Conservation (phyloP, 768 basidiomycete species). For the Pholiota molesta region DNA sequence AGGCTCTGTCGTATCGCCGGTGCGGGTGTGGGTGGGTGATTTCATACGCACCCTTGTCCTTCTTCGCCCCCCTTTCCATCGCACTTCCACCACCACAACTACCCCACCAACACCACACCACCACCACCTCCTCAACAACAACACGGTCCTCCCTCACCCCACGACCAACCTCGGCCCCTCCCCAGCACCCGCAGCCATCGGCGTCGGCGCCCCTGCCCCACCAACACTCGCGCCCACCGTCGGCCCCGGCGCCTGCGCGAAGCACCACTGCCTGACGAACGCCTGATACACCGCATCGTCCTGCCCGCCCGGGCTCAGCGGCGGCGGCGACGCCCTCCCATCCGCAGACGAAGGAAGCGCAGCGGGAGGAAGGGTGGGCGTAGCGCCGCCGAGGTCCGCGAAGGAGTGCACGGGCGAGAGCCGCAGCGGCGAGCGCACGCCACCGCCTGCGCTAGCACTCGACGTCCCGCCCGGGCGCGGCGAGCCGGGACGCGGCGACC, state of each 20-base stretch:
- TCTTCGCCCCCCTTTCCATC: neutral
- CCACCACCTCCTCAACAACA: neutral
- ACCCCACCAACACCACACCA: neutral
- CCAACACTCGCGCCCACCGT: slow-evolving; percentile 15
- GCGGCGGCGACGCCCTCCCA: neutral
- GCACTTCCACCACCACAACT: neutral
- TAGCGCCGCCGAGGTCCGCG: neutral
- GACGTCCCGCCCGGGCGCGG: neutral
- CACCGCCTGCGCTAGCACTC: neutral
- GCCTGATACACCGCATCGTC: slow-evolving; percentile 53
- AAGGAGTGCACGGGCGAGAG: slow-evolving; percentile 11
- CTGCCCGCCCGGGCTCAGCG: slow-evolving; percentile 11
- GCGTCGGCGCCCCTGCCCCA: neutral
- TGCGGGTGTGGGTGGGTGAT: neutral
- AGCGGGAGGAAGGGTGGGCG: neutral
- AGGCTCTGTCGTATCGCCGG: too few relatives aligned
- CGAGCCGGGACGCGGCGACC: slow-evolving; percentile 11
- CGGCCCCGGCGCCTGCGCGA: slow-evolving; percentile 48
- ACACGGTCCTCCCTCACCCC: neutral
- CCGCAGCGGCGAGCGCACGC: slow-evolving; percentile 7
- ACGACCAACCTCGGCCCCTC: neutral
- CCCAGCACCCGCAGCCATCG: neutral
- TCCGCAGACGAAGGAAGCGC: neutral
- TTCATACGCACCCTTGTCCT: neutral
- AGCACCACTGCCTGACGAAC: slow-evolving; percentile 71